Evolutionary conservation across 192 early-diverging fungal species (phyloP), one percentile per base, ranked within the genome.

Genomic region (Thoreauomyces humboldtii): DNA sequence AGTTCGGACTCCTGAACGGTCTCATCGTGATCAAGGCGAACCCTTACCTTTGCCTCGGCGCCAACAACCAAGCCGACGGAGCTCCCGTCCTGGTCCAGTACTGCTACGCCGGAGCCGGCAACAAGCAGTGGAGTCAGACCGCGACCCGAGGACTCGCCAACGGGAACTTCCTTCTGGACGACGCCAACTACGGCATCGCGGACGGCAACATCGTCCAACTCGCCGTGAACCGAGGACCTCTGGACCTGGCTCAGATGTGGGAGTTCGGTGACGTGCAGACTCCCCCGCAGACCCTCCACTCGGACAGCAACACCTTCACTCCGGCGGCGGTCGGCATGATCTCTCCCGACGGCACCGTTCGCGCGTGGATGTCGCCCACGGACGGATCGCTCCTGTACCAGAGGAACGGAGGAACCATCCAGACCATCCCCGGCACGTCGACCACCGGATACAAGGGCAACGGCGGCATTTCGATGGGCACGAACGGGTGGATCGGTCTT

Each of bases 1-100:
- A 46, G 44, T 22, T 46, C 14, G 44, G 44, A 6, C 25, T 17
- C 19, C 44, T 17, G 2, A 24, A 24, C n/a, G 25, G 25, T 17
- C 44, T 22, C 19, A 17, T 46, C 5, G 44, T 46, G 44, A 17
- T 46, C 3, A 46, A 46, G 44, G 25, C 44, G 19, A 46, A 46
- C 44, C 44, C 44, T 24, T 46, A 22, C 44, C 44, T 46, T 46
- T 46, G 44, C 44, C 44, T 46, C 19, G 44, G 44, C 44, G 44
- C 25, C 25, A 24, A 46, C 44, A 24, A 17, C 44, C 14, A 22
- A 14, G 25, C n/a, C 19, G 44, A 46, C n/a, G 44, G 44, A 17
- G 25, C 44, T 24, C 19, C 44, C n/a, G 44, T 46, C 19, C n/a
- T 24, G 19, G 44, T 46, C 19, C 44, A 24, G n/a, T 46, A 24